Conservation (phyloP, 2,329 filamentous ascomycete genomes). For the Setomelanomma holmii region DNA sequence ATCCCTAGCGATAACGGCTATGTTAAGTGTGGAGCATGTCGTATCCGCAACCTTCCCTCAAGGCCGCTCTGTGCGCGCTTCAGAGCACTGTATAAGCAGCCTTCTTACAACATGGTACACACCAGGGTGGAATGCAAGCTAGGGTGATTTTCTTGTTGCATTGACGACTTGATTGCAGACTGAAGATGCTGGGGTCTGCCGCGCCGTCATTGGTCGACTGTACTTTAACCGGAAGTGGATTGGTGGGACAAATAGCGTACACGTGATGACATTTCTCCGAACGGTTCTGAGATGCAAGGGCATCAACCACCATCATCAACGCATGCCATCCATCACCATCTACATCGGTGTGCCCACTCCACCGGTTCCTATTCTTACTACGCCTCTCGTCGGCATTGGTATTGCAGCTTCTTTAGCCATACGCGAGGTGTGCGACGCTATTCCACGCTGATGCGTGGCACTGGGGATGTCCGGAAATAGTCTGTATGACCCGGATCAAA, state of each 20-base stretch:
- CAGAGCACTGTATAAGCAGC: constrained; percentile 3
- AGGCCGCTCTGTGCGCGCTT: constrained; percentile 1
- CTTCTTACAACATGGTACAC: constrained; percentile 2
- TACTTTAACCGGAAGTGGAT: constrained; percentile 20
- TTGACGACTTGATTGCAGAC: constrained; percentile 5
- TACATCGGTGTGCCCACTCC: constrained; percentile 5
- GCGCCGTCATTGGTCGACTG: constrained; percentile 8
- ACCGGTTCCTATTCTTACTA: constrained; percentile 7
- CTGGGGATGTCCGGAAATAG: constrained; percentile 34
- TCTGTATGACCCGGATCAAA: constrained; percentile 40
- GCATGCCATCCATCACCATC: constrained; percentile 5
- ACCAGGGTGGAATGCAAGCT: constrained; percentile 10
- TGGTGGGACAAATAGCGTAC: constrained; percentile 20
- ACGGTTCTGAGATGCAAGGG: not conserved
- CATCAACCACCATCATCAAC: constrained; percentile 13
- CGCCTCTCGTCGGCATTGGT: not conserved
- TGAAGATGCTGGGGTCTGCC: constrained; percentile 1
- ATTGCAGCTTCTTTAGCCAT: constrained; percentile 1
- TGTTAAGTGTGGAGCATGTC: constrained; percentile 15
- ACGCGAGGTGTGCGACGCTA: constrained; percentile 12
- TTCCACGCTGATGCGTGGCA: constrained; percentile 14
- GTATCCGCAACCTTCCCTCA: constrained; percentile 2
- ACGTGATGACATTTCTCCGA: constrained; percentile 20
- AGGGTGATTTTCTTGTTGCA: constrained; percentile 5
- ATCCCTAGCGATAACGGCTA: constrained; percentile 17